Conservation (phyloP, 2,329 filamentous ascomycete species). For the Alternaria sp. region DNA sequence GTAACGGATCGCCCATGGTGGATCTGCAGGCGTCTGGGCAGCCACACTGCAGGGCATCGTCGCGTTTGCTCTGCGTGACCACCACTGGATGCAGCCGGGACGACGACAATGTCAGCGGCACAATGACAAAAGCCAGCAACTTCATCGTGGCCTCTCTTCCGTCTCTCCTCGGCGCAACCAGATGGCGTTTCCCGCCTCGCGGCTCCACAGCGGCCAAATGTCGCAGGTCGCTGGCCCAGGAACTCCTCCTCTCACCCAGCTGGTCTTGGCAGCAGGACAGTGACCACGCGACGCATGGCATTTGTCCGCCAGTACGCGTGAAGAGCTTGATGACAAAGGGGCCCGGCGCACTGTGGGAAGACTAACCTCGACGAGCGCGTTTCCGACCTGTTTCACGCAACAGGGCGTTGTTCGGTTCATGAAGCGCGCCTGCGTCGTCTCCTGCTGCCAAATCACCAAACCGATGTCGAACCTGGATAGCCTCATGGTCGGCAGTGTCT, state of each 20-base stretch:
- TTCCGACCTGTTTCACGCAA: constrained; percentile 45
- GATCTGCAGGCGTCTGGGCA: constrained; percentile 48
- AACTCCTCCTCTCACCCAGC: constrained; percentile 29
- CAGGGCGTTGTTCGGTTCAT: constrained; percentile 22
- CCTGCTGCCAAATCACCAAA: constrained; percentile 50
- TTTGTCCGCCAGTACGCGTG: constrained; percentile 20
- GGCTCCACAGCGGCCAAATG: constrained; percentile 37
- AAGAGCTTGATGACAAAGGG: constrained; percentile 19
- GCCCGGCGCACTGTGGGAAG: constrained; percentile 14
- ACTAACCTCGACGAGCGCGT: constrained; percentile 23
- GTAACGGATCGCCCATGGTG: constrained; percentile 50
- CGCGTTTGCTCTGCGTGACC: constrained; percentile 20
- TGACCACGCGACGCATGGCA: constrained; percentile 22
- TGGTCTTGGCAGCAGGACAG: constrained; percentile 27
- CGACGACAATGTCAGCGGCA: constrained; percentile 4
- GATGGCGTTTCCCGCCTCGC: constrained; percentile 19
- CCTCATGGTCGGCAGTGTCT: constrained; percentile 27
- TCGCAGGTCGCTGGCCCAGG: constrained; percentile 27
- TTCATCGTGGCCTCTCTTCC: background rate
- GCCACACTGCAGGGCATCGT: constrained; percentile 46
- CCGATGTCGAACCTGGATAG: constrained; percentile 37
- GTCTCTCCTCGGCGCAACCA: background rate
- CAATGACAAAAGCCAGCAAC: constrained; percentile 1
- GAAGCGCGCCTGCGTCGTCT: constrained; percentile 37
- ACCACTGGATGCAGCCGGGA: constrained; percentile 10